Base-by-base conservation (phyloP, 306 rosid genomes). In the Cercis canadensis region DNA sequence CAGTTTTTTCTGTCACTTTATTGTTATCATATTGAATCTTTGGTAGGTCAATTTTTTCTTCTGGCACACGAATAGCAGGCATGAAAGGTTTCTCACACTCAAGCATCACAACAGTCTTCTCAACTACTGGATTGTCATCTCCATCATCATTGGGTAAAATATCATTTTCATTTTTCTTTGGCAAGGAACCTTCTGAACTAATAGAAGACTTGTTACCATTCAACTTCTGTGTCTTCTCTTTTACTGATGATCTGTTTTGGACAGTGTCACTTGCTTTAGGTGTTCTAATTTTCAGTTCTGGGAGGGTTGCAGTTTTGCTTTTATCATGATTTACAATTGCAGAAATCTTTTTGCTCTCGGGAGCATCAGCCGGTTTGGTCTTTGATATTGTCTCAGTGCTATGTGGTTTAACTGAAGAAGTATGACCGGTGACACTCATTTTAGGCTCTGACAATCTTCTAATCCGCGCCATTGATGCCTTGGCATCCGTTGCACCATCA, bases 401-500 rank as follows among this genome's bases (percentile, higher is more conserved):
- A 52, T 47, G 79, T 44, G 79, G 76, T 73, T 82, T 94, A 55
- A 63, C 82, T 11, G 92, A 73, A 72, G 96, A 56, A 69, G 73
- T 72, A 37, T 76, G 96, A 83, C 49, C 80, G 77, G 63, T 29
- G 24, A 70, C 65, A 72, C 75, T 76, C 81, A 88, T 73, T 82
- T 92, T 95, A 43, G 97, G 99, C 77, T 91, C 99, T 47, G 99
- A 95, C 71, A 91, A 81, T 79, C 99, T 89, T 83, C 96, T 86
- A 69, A 91, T 89, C 50, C 88, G 81, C 57, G 87, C 84, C 92
- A 86, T 83, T 13, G 97, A 89, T 65, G 81, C 88, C 83, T 91
- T 95, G 47, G 83, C 40, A 79, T 86, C 92, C 77, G 74, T 69
- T 74, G 88, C 3, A 64, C 78, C 81, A 43, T 78, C 86, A 34